Evolutionary conservation across 2,329 filamentous ascomycete species (phyloP).

Genomic region (Penicillium paneum): DNA sequence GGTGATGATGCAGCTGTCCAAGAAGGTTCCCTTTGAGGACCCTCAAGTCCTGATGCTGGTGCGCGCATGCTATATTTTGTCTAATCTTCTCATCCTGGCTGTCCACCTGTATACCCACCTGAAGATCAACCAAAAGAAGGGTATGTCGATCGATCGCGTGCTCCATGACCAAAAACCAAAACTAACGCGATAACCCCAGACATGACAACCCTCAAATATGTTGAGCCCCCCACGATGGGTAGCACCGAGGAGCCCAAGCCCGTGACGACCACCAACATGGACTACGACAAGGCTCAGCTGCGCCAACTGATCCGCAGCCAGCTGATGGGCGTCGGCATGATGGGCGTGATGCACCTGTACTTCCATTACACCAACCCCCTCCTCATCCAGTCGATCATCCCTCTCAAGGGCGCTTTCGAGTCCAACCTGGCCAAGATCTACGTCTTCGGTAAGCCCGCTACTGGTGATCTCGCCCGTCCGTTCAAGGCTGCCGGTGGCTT

Average conservation of each 20-base stretch:
- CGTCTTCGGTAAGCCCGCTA: conserved; percentile 79
- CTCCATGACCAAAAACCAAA: background rate
- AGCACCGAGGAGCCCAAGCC: conserved; percentile 92
- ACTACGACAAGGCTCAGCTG: conserved; percentile 87
- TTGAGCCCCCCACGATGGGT: conserved; percentile 91
- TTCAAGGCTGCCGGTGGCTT: conserved; percentile 86
- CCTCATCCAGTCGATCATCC: conserved; percentile 97
- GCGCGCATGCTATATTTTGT: conserved; percentile 63
- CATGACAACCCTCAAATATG: conserved; percentile 96
- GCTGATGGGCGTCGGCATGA: conserved; percentile 96
- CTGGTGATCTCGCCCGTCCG: conserved; percentile 87
- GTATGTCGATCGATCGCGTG: conserved; percentile 51
- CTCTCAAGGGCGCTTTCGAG: conserved; percentile 92
- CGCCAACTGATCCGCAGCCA: conserved; percentile 82
- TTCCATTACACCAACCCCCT: conserved; percentile 99
- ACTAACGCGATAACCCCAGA: conserved; percentile 53
- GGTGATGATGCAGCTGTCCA: conserved; percentile 97
- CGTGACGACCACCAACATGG: conserved; percentile 92
- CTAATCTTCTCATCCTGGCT: conserved; percentile 76
- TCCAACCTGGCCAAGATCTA: conserved; percentile 96
- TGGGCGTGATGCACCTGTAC: conserved; percentile 98
- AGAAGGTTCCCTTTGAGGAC: conserved; percentile 92
- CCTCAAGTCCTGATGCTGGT: conserved; percentile 65
- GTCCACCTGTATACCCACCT: conserved; percentile 83
- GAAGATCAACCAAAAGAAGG: conserved; percentile 95